Evolutionary conservation across 495 filamentous ascomycete species (phyloP), one percentile per base, ranked within the genome.

Genomic region (Penicillium roqueforti): DNA sequence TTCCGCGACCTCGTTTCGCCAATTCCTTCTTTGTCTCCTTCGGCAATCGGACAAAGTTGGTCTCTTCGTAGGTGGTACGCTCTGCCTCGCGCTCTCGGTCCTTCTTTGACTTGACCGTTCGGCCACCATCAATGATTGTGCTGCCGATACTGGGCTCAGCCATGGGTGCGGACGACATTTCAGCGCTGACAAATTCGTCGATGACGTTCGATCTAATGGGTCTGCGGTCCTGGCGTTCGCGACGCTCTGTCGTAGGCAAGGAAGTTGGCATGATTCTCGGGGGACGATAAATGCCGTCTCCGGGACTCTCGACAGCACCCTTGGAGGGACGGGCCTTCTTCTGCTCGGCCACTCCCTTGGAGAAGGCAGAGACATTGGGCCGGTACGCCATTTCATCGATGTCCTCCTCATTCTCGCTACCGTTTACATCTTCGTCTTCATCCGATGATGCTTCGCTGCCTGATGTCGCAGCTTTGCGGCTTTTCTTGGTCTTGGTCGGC

Each of bases 61-160:
- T 77, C 73, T 96, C 91, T 74, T 96, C 91, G 68, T 93, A 96
- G 23, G 83, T 79, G 37, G 75, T 78, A 39, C 85, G 74, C 62
- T 92, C 90, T 3, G 77, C 76, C 69, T 96, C 92, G 29, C 79
- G 80, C 41, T 79, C 76, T 23, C 83, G 79, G 61, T 92, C 87
- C 19, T 80, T 76, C 20, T 81, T 79, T 2, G 85, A 85, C 76
- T 91, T 89, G 52, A 79, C 79, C 53, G 83, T 83, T 51, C 91
- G 80, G 19, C 92, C 91, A 48, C 83, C 81, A 10, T 76, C 68
- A 28, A 85, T 71, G 53, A 95, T 92, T 7, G 85, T 92, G 45
- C 85, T 89, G 54, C 91, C 91, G 60, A 96, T 91, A 57, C 83
- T 88, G 25, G 91, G 89, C 66, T 89, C 78, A 5, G 89, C 86